A percentile compares a stretch with the other conserved stretches of the same genome.
Conservation (phyloP, 2,329 filamentous ascomycete genomes). For the Nectriaceae sp. region DNA sequence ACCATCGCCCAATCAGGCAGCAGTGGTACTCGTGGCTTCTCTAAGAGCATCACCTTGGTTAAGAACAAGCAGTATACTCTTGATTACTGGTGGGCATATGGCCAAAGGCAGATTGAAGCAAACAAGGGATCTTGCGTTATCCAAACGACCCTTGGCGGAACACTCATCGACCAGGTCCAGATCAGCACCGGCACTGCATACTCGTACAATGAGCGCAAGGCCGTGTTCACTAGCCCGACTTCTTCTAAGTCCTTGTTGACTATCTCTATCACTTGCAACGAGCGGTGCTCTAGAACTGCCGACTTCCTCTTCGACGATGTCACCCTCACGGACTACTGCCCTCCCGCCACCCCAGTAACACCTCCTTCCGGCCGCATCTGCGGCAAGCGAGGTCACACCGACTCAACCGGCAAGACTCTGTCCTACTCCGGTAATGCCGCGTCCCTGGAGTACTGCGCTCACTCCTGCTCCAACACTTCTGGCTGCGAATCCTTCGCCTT, state of each 20-base stretch:
- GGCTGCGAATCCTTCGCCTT: not conserved
- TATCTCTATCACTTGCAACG: not conserved
- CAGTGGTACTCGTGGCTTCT: not conserved
- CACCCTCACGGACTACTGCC: not conserved
- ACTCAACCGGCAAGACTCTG: not conserved
- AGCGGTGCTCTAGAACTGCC: not conserved
- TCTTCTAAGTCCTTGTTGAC: not conserved
- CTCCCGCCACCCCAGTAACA: not conserved
- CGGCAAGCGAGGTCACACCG: not conserved
- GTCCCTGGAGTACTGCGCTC: not conserved
- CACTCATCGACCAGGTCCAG: not conserved
- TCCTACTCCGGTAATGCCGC: not conserved
- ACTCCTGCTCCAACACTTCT: not conserved
- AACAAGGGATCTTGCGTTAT: not conserved
- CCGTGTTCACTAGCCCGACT: not conserved
- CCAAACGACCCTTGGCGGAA: not conserved
- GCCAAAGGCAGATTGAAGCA: not conserved
- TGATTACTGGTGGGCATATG: not conserved
- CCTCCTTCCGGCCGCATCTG: not conserved
- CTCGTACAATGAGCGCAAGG: not conserved
- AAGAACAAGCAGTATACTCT: slow-evolving; percentile 1
- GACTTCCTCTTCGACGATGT: slow-evolving; percentile 1
- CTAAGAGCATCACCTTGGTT: not conserved
- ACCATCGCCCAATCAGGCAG: not conserved
- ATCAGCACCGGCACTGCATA: not conserved